These are phyloP conservation scores for Euphorbia tirucalli DNA, from an alignment of 345 rosid species.

Conservation along the genomic window DNA sequence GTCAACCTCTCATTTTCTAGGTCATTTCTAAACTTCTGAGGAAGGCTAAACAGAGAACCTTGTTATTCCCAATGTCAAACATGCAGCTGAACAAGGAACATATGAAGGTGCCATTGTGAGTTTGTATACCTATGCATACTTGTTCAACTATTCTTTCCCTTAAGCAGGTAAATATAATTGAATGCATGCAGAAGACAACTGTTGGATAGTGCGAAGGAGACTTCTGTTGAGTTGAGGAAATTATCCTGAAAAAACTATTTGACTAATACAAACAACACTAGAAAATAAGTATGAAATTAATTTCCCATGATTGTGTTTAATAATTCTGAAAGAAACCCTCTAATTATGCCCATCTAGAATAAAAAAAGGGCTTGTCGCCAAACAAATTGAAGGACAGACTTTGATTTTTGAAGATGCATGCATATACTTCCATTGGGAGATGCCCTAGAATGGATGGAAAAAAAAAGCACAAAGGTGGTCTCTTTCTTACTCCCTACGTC, in stretches of 20 bases:
- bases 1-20: constrained; percentile 33
- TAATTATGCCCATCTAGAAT: too few relatives aligned
- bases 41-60: constrained; percentile 80
- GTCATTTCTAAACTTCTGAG: constrained; percentile 96
- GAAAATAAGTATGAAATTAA: background rate
- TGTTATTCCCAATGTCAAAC: constrained; percentile 87
- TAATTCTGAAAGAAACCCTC: background rate
- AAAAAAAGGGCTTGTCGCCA: too few relatives aligned
- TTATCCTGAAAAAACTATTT: too few relatives aligned
- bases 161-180: background rate
- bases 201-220: background rate
- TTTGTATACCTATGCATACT: constrained; percentile 15
- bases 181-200: background rate
- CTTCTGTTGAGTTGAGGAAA: background rate
- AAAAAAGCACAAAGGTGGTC: too few relatives aligned
- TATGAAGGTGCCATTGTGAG: constrained; percentile 99
- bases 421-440: too few relatives aligned
- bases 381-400: too few relatives aligned
- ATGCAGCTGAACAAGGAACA: constrained; percentile 87
- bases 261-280: background rate
- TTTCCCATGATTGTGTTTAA: background rate
- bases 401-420: too few relatives aligned
- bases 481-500: too few relatives aligned
- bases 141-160: background rate
- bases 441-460: too few relatives aligned